phyloP scores from a whole-genome alignment of 2,329 filamentous ascomycete genomes.

The Neonectria sp. region DNA sequence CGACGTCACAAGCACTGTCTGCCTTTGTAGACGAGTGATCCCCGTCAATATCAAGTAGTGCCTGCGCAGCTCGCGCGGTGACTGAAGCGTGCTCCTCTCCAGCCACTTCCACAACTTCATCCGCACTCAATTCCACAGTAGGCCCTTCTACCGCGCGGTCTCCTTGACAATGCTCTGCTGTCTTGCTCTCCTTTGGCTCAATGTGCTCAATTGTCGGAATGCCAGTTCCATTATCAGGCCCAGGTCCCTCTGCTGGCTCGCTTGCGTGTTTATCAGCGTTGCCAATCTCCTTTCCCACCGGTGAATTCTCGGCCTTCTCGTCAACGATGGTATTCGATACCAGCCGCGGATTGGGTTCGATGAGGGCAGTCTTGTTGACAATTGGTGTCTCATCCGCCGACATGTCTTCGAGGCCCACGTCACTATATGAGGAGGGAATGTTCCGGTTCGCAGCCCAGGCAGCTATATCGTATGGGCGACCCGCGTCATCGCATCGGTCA shows the following conservation, averaged over 20 bases:
- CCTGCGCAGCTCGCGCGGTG: not conserved
- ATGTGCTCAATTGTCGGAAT: not conserved
- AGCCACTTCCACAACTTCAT: not conserved
- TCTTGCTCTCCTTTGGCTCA: not conserved
- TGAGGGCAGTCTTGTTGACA: conserved; percentile 33
- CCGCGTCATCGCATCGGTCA: conserved; percentile 53
- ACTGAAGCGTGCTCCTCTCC: conserved; percentile 11
- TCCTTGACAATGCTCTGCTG: not conserved
- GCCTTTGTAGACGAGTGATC: conserved; percentile 20
- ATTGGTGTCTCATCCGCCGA: conserved; percentile 40
- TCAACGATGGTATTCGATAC: conserved; percentile 31
- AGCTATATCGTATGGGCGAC: conserved; percentile 48
- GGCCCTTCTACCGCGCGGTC: not conserved
- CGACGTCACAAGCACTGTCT: conserved; percentile 27
- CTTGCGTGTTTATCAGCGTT: not conserved
- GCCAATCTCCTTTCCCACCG: conserved; percentile 24
- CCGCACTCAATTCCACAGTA: not conserved
- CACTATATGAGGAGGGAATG: conserved; percentile 58
- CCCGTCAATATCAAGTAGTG: not conserved
- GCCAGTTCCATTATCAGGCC: not conserved
- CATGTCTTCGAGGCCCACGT: conserved; percentile 46
- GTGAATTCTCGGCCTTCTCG: not conserved
- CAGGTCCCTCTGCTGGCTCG: not conserved
- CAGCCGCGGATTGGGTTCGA: conserved; percentile 30
- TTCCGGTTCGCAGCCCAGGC: conserved; percentile 57